A percentile compares a stretch with the other conserved stretches of the same genome.
These are phyloP conservation scores for Thymus mandschuricus DNA, from an alignment of 257 asterid species.

Conservation along the genomic window DNA sequence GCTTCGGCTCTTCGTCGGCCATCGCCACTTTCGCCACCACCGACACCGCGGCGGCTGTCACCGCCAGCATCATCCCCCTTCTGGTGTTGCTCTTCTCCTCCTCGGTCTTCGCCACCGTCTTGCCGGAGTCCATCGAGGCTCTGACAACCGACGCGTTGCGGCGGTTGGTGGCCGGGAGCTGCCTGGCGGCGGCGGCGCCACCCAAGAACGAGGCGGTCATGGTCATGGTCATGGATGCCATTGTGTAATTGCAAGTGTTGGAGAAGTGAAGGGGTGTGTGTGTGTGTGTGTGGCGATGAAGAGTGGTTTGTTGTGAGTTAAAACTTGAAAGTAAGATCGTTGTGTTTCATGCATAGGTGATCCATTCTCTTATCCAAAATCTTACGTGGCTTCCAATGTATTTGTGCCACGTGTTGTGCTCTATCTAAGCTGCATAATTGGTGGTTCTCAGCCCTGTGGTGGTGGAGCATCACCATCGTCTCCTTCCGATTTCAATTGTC, in stretches of 20 bases:
- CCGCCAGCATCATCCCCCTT: conserved; percentile 64
- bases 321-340: too few relatives aligned
- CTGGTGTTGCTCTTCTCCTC: conserved; percentile 47
- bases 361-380: conserved; percentile 44
- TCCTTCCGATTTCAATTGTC: too few relatives aligned
- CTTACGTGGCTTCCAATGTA: conserved; percentile 22
- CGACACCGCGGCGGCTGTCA: conserved; percentile 55
- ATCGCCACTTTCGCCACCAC: conserved; percentile 50
- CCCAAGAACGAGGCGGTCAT: conserved; percentile 60
- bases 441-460: background rate
- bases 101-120: conserved; percentile 24
- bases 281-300: background rate
- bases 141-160: conserved; percentile 42
- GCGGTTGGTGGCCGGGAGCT: conserved; percentile 43
- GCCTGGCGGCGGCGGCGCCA: conserved; percentile 41
- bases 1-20: conserved; percentile 63
- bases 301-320: background rate
- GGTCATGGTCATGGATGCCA: conserved; percentile 66
- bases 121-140: conserved; percentile 50
- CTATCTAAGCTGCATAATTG: conserved; percentile 25
- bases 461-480: too few relatives aligned
- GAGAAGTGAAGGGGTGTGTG: background rate
- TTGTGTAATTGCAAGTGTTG: conserved; percentile 11
- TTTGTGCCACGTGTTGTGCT: conserved; percentile 22
- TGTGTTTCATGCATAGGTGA: conserved; percentile 24